Percentiles rank a stretch among this genome's conserved stretches.
Conservation (phyloP, 805 yeast genomes). For the Spathaspora girioi region DNA sequence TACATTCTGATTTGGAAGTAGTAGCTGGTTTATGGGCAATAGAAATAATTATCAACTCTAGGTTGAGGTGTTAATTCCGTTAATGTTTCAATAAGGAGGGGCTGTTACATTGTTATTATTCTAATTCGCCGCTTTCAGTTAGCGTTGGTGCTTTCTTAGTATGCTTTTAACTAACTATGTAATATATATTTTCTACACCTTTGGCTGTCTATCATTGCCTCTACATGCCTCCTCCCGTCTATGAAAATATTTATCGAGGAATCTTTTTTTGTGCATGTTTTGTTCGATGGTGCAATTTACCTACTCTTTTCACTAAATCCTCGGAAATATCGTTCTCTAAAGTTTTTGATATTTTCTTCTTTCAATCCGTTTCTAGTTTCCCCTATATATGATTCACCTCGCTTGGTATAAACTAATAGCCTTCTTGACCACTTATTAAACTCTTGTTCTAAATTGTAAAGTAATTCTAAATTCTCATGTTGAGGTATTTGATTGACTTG, state of each 20-base stretch:
- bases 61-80: too few species aligned
- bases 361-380: slow-evolving; percentile 41
- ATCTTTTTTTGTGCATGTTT: not conserved
- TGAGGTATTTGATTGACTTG: slow-evolving; percentile 69
- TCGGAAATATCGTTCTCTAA: slow-evolving; percentile 73
- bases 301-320: slow-evolving; percentile 50
- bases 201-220: not conserved
- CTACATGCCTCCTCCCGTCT: not conserved
- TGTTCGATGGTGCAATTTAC: too few species aligned
- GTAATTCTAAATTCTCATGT: slow-evolving; percentile 67
- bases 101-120: too few species aligned
- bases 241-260: not conserved
- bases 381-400: slow-evolving; percentile 49
- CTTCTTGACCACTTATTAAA: slow-evolving; percentile 94
- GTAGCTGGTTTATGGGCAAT: too few species aligned
- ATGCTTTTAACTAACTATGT: not conserved
- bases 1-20: too few species aligned
- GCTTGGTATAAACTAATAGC: slow-evolving; percentile 72
- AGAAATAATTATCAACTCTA: too few species aligned
- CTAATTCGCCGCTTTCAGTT: too few species aligned
- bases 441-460: slow-evolving; percentile 76
- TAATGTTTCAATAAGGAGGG: too few species aligned
- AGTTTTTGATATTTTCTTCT: slow-evolving; percentile 46
- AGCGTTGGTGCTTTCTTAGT: too few species aligned
- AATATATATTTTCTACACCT: too few species aligned